A percentile compares a stretch with the other conserved stretches of the same genome.
Conservation (phyloP, 2,329 filamentous ascomycete genomes). For the Monosporascus sp. region DNA sequence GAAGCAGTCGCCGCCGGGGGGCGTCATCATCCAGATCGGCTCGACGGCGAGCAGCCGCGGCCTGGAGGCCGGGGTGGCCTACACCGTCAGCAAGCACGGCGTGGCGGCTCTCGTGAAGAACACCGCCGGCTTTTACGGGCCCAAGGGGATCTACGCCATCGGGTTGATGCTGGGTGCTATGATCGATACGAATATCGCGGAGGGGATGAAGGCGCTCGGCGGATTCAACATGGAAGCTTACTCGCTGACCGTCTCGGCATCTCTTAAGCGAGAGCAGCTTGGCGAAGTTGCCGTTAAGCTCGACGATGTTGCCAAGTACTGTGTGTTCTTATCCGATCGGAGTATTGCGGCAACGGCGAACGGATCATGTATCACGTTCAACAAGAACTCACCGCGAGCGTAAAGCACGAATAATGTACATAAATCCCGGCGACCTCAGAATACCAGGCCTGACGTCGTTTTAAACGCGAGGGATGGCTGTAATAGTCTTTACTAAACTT, state of each 20-base stretch:
- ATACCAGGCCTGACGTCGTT: no score
- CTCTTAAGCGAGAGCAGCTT: constrained; percentile 23
- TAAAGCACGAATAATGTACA: background rate
- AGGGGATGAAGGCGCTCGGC: constrained; percentile 29
- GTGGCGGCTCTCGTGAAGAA: constrained; percentile 51
- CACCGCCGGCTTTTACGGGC: constrained; percentile 51
- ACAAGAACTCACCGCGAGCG: constrained; percentile 19
- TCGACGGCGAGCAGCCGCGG: constrained; percentile 13
- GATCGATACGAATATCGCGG: constrained; percentile 46
- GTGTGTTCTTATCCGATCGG: constrained; percentile 19
- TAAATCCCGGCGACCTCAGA: no score
- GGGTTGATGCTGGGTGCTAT: constrained; percentile 50
- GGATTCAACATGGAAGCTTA: constrained; percentile 30
- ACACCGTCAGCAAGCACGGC: constrained; percentile 51
- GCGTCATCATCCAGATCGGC: constrained; percentile 21
- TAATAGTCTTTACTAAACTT: no score
- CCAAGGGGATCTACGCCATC: constrained; percentile 48
- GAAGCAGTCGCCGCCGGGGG: constrained; percentile 26
- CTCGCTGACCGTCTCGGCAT: constrained; percentile 15
- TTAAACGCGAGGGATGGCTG: no score
- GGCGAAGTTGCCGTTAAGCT: constrained; percentile 25
- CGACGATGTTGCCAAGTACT: constrained; percentile 33
- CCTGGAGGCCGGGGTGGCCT: constrained; percentile 36
- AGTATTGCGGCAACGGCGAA: constrained; percentile 16
- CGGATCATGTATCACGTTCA: constrained; percentile 15